Percentiles rank a stretch among this genome's conserved stretches.
phyloP scores from a whole-genome alignment of 2,329 filamentous ascomycete species.

The Mycocentrospora acerina region DNA sequence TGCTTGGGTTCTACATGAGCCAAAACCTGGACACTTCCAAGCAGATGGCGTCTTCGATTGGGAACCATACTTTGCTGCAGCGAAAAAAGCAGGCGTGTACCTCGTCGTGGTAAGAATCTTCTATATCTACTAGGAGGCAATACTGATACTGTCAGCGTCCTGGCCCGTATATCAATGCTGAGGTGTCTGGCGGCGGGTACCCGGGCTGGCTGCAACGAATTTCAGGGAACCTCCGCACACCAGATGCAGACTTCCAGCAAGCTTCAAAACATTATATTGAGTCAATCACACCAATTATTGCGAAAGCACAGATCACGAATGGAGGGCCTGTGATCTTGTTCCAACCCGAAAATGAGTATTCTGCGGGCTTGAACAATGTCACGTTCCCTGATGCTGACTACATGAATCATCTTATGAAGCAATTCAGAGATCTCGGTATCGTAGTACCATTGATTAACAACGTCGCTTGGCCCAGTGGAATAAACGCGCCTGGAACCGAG shows the following conservation, averaged over 20 bases:
- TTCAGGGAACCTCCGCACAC: conserved; percentile 62
- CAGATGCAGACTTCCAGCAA: conserved; percentile 60
- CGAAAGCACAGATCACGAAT: conserved; percentile 75
- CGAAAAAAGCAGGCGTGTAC: conserved; percentile 70
- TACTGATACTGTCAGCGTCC: conserved; percentile 39
- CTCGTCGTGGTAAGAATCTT: conserved; percentile 58
- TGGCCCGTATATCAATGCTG: conserved; percentile 75
- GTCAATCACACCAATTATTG: conserved; percentile 66
- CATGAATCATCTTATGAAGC: conserved; percentile 67
- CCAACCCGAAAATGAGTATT: conserved; percentile 81
- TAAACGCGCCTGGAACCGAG: conserved; percentile 61
- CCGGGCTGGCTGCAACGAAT: conserved; percentile 74
- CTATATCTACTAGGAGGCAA: no score
- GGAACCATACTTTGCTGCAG: conserved; percentile 73
- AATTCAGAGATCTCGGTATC: conserved; percentile 66
- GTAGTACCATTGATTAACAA: conserved; percentile 74
- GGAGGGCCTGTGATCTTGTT: conserved; percentile 75
- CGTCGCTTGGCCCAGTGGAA: conserved; percentile 60
- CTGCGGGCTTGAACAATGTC: conserved; percentile 48
- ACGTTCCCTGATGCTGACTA: conserved; percentile 66
- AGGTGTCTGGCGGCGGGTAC: conserved; percentile 72
- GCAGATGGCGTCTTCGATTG: conserved; percentile 72
- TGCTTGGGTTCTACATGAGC: conserved; percentile 74
- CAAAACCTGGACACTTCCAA: conserved; percentile 65
- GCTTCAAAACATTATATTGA: conserved; percentile 60